Conservation (phyloP, 148 eudicot genomes). For the Amaranthus palmeri region DNA sequence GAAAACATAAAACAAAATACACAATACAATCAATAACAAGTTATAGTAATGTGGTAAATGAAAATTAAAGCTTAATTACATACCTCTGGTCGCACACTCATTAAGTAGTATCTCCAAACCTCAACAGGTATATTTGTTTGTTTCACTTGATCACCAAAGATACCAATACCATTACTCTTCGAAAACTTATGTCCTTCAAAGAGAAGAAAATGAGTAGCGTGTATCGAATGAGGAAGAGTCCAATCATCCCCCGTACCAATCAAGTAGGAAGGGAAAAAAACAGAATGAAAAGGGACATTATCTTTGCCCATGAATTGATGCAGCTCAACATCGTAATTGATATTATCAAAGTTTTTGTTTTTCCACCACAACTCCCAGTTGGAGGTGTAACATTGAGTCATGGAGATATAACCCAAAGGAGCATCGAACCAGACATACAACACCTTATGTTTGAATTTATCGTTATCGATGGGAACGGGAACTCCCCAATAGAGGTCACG, state of each 20-base stretch:
- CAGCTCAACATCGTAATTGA: conserved; percentile 5
- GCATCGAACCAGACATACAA: conserved; percentile 19
- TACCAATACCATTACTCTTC: conserved; percentile 18
- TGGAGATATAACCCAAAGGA: conserved; percentile 14
- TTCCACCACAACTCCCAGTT: conserved; percentile 20
- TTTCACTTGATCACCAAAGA: conserved; percentile 22
- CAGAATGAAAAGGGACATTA: conserved; percentile 15
- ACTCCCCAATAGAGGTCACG: conserved; percentile 20
- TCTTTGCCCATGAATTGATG: conserved; percentile 17
- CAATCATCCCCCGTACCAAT: conserved; percentile 15
- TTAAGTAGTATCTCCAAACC: conserved; percentile 36
- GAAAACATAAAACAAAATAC: not conserved
- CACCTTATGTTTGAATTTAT: conserved; percentile 8
- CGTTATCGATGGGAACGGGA: conserved; percentile 4
- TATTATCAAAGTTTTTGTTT: not conserved
- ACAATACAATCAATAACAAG: not conserved
- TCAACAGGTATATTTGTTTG: conserved; percentile 15
- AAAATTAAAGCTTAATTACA: too few species aligned
- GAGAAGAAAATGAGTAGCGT: conserved; percentile 14
- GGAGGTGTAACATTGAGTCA: conserved; percentile 7
- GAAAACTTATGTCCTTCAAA: conserved; percentile 18
- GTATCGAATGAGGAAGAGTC: conserved; percentile 17
- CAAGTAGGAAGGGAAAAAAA: conserved; percentile 6
- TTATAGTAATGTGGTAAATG: too few species aligned
- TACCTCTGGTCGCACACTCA: too few species aligned